phyloP scores from a whole-genome alignment of 139 green algal species.

The Chlamydomonas sphaeroides region DNA sequence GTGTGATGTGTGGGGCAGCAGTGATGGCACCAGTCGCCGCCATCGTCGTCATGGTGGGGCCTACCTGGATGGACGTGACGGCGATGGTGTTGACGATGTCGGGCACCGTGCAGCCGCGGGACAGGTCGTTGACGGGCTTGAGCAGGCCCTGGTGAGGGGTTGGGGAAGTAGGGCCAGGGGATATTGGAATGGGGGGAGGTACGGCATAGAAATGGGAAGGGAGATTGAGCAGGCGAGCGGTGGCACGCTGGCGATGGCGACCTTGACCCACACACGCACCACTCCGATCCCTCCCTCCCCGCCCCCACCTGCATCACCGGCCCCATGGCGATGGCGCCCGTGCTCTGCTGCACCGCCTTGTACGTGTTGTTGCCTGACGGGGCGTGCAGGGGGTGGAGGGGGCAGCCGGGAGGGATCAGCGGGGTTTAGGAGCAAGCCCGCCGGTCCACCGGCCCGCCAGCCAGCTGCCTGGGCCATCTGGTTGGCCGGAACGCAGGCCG shows the following conservation, averaged over 20 bases:
- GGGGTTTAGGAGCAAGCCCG: background rate
- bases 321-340: slow-evolving; percentile 84
- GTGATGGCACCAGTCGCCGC: too few species aligned
- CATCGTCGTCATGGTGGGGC: too few species aligned
- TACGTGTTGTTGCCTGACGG: slow-evolving; percentile 86
- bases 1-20: too few species aligned
- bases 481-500: too few species aligned
- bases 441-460: too few species aligned
- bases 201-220: too few species aligned
- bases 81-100: slow-evolving; percentile 94
- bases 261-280: background rate
- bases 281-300: too few species aligned
- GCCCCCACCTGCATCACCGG: slow-evolving; percentile 80
- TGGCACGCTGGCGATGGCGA: too few species aligned
- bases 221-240: too few species aligned
- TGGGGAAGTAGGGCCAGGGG: too few species aligned
- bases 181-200: too few species aligned
- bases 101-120: slow-evolving; percentile 87
- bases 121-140: slow-evolving; percentile 94
- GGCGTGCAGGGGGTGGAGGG: background rate
- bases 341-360: slow-evolving; percentile 84
- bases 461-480: too few species aligned
- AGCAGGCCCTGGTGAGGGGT: slow-evolving; percentile 78
- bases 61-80: slow-evolving; percentile 83
- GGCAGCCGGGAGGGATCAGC: background rate